Percentiles rank a stretch among this genome's conserved stretches.
phyloP scores from a whole-genome alignment of 2,329 filamentous ascomycete genomes.

The Phoma herbarum region DNA sequence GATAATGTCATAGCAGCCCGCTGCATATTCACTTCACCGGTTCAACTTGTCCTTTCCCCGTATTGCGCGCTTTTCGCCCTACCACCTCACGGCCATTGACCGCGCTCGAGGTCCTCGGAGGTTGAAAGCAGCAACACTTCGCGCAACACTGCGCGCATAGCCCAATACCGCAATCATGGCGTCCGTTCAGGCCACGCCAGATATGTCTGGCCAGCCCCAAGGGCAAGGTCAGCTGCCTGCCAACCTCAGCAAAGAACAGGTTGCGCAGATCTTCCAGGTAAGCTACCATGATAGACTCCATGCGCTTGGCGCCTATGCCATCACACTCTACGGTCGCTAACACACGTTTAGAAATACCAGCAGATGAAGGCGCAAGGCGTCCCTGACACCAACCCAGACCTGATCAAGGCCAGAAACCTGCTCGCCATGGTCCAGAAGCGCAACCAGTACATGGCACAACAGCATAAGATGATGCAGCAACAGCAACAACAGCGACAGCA shows the following conservation, averaged over 20 bases:
- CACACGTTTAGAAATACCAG: conserved; percentile 75
- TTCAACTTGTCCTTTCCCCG: conserved; percentile 38
- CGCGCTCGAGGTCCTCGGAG: conserved; percentile 28
- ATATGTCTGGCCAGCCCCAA: conserved; percentile 66
- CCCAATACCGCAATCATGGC: conserved; percentile 66
- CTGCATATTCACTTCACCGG: conserved; percentile 33
- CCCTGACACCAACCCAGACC: conserved; percentile 83
- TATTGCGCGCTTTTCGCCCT: conserved; percentile 33
- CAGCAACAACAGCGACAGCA: conserved; percentile 65
- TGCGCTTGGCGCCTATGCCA: conserved; percentile 11
- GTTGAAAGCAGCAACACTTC: conserved; percentile 24
- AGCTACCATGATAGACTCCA: conserved; percentile 44
- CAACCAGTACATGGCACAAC: conserved; percentile 57
- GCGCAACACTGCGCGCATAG: conserved; percentile 27
- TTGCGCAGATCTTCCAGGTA: conserved; percentile 77
- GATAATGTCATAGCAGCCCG: conserved; percentile 49
- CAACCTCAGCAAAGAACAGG: conserved; percentile 77
- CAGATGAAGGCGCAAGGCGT: conserved; percentile 89
- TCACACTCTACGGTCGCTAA: conserved; percentile 45
- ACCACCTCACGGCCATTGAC: conserved; percentile 24
- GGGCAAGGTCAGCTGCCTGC: conserved; percentile 66
- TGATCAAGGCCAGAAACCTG: conserved; percentile 80
- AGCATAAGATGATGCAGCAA: conserved; percentile 55
- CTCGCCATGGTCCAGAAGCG: conserved; percentile 74
- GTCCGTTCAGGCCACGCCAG: conserved; percentile 77